Evolutionary conservation across 106 monocot genomes (phyloP), one percentile per base, ranked within the genome.

Genomic region (Allium sativum): DNA sequence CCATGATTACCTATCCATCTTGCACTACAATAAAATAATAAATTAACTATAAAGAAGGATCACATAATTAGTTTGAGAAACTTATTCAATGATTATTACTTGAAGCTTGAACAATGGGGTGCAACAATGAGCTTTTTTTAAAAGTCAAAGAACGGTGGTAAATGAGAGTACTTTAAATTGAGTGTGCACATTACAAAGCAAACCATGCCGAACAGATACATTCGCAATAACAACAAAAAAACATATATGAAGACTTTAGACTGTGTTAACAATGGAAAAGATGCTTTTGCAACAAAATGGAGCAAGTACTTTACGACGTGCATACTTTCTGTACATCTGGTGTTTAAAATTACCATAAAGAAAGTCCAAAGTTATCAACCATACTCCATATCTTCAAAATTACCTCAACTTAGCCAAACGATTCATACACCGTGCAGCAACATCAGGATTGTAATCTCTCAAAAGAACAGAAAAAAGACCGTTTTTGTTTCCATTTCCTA

Each of bases 1-100:
- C 98, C 98, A 98, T 92, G 98, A 68, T 98, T 92, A 16, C 98
- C 98, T 56, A 98, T 98, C 91, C 91, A 98, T 59, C 98, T 80
- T 14, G 98, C 91, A 85, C 98, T 98, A 74, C 64, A 76, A 53
- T 61, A 7, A 70, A 42, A 58, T 20, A 17, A 47, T 6, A 48
- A 62, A 62, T 31, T 31, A 31, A 31, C 5, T 31, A 31, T 31
- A 31, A 31, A 31, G 31, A 31, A 31, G 31, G 5, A 31, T 5
- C 31, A 5, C 31, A 31, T 31, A 31, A 31, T 31, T 31, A 31
- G 31, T 31, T 31, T 31, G 31, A 3, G 31, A 31, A 31, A 31
- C 31, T 31, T 31, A 31, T 31, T 31, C 31, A 31, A 31, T n/a
- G n/a, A n/a, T n/a, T n/a, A n/a, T n/a, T n/a, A n/a, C 31, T 31